Evolutionary conservation across 2,329 filamentous ascomycete species (phyloP), one percentile per base, ranked within the genome.

Genomic region (Myriosclerotinia scirpicola): DNA sequence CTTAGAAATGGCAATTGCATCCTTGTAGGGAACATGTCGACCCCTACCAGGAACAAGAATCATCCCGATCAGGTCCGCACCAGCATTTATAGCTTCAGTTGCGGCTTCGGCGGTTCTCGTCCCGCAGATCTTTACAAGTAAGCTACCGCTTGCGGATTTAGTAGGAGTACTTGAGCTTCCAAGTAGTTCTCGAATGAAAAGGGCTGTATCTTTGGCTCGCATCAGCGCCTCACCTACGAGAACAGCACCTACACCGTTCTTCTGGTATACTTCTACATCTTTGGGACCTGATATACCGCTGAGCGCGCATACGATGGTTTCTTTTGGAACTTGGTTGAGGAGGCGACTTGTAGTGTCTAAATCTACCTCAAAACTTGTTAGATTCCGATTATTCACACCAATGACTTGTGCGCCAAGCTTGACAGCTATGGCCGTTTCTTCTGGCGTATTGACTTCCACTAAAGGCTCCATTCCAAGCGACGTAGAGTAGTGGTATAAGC

Each of bases 291-390:
- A 92, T 73, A 99, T 99, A 56, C 95, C 95, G 76, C 94, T 98
- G 44, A 99, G 84, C 12, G 95, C 96, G 77, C 93, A 97, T 38
- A 99, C 89, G 68, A 97, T 89, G 4, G 93, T 96, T 65, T 87
- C 90, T 69, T 91, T 86, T 2, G 93, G 90, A 3, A 97, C 93
- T 80, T 94, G 89, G 74, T 88, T 89, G 79, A 96, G 91, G 59
- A 99, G 81, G 34, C 94, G 89, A 75, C 90, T 93, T 1, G 94
- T 97, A 0, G 94, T 99, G 69, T 91, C 88, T 70, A 99, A 85
- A 77, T 99, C 96, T 26, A 99, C 95, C 76, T 98, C 93, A 74
- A 99, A 99, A 74, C 90, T 98, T 72, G 94, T 94, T 15, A 99
- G 83, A 75, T 99, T 96, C 65, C 95, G 89, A 81, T 99, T 99